These are phyloP conservation scores for Penium margaritaceum DNA, from an alignment of 139 green algal genomes.

Conservation along the genomic window DNA sequence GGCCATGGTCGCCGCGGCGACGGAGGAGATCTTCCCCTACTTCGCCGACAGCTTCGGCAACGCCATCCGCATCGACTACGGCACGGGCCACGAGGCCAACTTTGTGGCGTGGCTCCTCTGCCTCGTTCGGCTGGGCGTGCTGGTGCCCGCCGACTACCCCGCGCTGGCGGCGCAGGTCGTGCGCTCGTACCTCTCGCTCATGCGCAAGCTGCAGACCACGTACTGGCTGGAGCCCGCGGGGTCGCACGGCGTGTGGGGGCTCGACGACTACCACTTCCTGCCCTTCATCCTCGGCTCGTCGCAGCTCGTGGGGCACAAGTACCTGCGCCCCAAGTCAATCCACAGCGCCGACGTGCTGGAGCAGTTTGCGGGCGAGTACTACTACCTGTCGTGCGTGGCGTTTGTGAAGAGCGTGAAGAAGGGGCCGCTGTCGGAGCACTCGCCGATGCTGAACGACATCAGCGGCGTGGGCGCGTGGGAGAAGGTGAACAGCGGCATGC, in stretches of 20 bases:
- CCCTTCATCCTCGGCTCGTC: constrained; percentile 83
- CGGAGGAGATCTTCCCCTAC: constrained; percentile 75
- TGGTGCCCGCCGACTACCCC: constrained; percentile 49
- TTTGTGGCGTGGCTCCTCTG: constrained; percentile 86
- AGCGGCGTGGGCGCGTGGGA: constrained; percentile 71
- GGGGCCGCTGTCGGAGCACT: constrained; percentile 81
- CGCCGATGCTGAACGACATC: constrained; percentile 91
- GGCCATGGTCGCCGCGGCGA: no score
- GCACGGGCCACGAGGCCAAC: constrained; percentile 79
- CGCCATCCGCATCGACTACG: constrained; percentile 86
- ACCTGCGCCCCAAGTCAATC: constrained; percentile 73
- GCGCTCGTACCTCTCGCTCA: constrained; percentile 75
- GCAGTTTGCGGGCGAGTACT: constrained; percentile 64
- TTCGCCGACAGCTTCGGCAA: constrained; percentile 85
- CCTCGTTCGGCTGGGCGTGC: constrained; percentile 71
- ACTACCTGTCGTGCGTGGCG: constrained; percentile 69
- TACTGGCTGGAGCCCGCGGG: constrained; percentile 95
- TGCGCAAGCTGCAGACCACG: constrained; percentile 66
- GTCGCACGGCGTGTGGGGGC: constrained; percentile 89
- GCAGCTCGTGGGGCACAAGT: constrained; percentile 71
- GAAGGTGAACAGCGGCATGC: constrained; percentile 79
- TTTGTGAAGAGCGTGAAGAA: constrained; percentile 76
- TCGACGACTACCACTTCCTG: constrained; percentile 98
- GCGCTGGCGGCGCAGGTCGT: constrained; percentile 58
- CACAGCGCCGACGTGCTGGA: constrained; percentile 63